A percentile compares a stretch with the other conserved stretches of the same genome.
These are phyloP conservation scores for Boletus huronensis DNA, from an alignment of 768 basidiomycete species.

Conservation along the genomic window DNA sequence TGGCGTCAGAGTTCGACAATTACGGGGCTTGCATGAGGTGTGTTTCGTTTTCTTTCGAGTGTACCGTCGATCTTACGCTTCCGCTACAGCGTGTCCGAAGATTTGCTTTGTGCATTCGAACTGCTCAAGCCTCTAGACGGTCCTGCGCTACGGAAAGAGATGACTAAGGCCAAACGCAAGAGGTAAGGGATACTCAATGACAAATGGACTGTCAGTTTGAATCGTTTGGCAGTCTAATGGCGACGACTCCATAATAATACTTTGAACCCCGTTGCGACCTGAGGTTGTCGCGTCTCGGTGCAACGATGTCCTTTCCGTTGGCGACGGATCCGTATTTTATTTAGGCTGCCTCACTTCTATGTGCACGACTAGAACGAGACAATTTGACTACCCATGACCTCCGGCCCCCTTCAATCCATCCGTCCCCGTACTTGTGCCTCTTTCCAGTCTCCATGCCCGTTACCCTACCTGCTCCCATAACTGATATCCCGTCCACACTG, in stretches of 20 bases:
- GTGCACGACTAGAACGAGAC: conserved; percentile 26
- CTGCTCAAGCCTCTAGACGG: conserved; percentile 94
- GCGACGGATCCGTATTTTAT: conserved; percentile 17
- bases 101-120: conserved; percentile 96
- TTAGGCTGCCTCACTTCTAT: conserved; percentile 20
- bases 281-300: conserved; percentile 8
- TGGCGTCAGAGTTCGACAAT: conserved; percentile 78
- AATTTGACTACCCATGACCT: conserved; percentile 28
- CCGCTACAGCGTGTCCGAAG: conserved; percentile 80
- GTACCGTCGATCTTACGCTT: conserved; percentile 12
- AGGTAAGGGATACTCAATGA: conserved; percentile 46
- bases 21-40: conserved; percentile 95
- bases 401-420: conserved; percentile 13
- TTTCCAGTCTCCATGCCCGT: conserved; percentile 20
- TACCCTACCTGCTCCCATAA: conserved; percentile 30
- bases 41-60: conserved; percentile 11
- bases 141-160: conserved; percentile 92
- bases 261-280: neutral
- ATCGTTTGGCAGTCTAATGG: conserved; percentile 28
- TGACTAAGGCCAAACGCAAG: conserved; percentile 98
- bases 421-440: conserved; percentile 20
- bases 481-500: conserved; percentile 27
- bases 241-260: conserved; percentile 29
- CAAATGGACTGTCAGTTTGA: neutral
- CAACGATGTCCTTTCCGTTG: conserved; percentile 7